These are phyloP conservation scores for Verticillium nonalfalfae DNA, from an alignment of 2,329 filamentous ascomycete genomes.

Conservation along the genomic window DNA sequence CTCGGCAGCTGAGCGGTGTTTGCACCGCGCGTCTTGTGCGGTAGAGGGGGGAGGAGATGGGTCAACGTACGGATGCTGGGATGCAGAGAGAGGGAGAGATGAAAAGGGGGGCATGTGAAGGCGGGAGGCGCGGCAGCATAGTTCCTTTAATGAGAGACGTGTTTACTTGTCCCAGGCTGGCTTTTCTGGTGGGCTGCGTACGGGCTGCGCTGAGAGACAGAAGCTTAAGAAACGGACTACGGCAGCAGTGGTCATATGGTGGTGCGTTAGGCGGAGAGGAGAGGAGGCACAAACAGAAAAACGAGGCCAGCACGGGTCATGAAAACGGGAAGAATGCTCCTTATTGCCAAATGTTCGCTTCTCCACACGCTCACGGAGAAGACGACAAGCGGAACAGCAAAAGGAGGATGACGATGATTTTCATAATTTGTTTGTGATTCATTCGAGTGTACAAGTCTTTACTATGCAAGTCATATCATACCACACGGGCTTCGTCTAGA, in stretches of 20 bases:
- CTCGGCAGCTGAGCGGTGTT: slow-evolving; percentile 44
- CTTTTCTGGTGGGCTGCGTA: background rate
- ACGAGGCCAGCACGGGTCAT: too few relatives aligned
- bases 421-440: background rate
- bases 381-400: too few relatives aligned
- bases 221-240: background rate
- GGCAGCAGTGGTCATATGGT: too few relatives aligned
- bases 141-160: background rate
- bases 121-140: background rate
- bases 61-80: background rate
- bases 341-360: too few relatives aligned
- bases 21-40: too few relatives aligned
- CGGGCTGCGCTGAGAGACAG: background rate
- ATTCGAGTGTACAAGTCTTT: background rate
- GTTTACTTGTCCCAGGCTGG: background rate
- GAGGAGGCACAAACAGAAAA: background rate
- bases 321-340: too few relatives aligned
- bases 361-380: too few relatives aligned
- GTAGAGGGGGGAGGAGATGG: too few relatives aligned
- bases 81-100: background rate
- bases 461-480: background rate
- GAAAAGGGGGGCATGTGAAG: background rate
- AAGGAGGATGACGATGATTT: background rate
- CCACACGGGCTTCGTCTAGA: background rate
- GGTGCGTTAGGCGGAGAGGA: background rate